Conservation (phyloP, 139 green algal species). For the Monoraphidium neglectum region DNA sequence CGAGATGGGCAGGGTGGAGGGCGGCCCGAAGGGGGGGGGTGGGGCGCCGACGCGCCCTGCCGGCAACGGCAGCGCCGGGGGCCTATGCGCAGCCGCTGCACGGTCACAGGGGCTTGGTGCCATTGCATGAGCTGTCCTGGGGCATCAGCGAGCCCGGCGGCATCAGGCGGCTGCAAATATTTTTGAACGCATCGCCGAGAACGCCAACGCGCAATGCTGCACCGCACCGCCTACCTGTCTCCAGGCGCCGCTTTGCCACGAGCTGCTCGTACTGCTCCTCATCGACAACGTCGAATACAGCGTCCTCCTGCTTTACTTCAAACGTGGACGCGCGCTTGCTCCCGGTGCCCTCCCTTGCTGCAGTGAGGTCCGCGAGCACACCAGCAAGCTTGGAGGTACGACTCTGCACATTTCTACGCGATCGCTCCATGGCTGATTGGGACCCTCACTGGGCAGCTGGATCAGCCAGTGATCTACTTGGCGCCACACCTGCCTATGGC, state of each 20-base stretch:
- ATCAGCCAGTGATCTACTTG: too few relatives aligned
- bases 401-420: constrained; percentile 18
- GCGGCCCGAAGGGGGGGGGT: not conserved
- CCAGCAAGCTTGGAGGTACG: constrained; percentile 6
- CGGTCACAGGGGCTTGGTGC: too few relatives aligned
- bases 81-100: not conserved
- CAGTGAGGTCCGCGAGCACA: constrained; percentile 42
- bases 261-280: constrained; percentile 90
- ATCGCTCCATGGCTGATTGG: not conserved
- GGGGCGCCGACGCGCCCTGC: not conserved
- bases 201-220: too few relatives aligned
- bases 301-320: constrained; percentile 80
- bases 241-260: constrained; percentile 80
- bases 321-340: constrained; percentile 62
- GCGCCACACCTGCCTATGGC: too few relatives aligned
- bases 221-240: constrained; percentile 57
- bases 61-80: not conserved
- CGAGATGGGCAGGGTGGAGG: constrained; percentile 6
- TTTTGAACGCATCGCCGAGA: too few relatives aligned
- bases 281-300: constrained; percentile 90
- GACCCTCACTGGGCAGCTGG: too few relatives aligned
- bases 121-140: too few relatives aligned
- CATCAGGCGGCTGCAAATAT: too few relatives aligned
- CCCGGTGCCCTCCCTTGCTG: constrained; percentile 38
- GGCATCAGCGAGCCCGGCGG: too few relatives aligned